Percentiles rank a stretch among this genome's conserved stretches.
Evolutionary conservation across 2,329 filamentous ascomycete genomes (phyloP).

Genomic region (Leptographium lundbergii): DNA sequence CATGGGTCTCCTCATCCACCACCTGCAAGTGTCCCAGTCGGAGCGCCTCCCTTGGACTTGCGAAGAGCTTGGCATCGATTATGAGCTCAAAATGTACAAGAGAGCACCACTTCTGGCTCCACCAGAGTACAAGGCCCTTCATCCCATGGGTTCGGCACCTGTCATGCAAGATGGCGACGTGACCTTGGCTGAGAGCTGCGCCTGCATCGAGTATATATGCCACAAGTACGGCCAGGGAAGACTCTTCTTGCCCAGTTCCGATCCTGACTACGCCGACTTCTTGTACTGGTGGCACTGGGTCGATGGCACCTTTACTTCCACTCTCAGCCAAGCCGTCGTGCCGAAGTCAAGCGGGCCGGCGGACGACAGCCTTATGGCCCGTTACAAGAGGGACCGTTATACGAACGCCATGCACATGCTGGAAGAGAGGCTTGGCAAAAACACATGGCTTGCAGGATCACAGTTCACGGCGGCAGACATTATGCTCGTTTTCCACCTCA

Average conservation of each 20-base stretch:
- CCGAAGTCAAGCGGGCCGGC: slow-evolving; percentile 6
- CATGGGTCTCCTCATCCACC: slow-evolving; percentile 29
- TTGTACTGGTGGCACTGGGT: slow-evolving; percentile 53
- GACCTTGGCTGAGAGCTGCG: slow-evolving; percentile 45
- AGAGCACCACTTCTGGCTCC: slow-evolving; percentile 22
- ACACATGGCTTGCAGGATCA: slow-evolving; percentile 44
- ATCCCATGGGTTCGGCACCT: slow-evolving; percentile 43
- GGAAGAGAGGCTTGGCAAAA: slow-evolving; percentile 33
- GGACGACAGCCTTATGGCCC: neutral
- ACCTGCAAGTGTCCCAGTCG: slow-evolving; percentile 46
- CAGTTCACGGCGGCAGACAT: slow-evolving; percentile 54
- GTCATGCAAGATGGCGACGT: slow-evolving; percentile 44
- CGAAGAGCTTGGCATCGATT: slow-evolving; percentile 48
- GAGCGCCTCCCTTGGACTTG: slow-evolving; percentile 53
- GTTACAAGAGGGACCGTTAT: slow-evolving; percentile 17
- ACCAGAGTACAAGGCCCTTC: slow-evolving; percentile 26
- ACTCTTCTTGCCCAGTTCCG: slow-evolving; percentile 30
- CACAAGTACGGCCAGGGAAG: slow-evolving; percentile 36
- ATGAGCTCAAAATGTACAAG: slow-evolving; percentile 22
- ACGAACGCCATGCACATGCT: slow-evolving; percentile 27
- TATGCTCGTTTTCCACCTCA: slow-evolving; percentile 48
- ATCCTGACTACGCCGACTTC: slow-evolving; percentile 44
- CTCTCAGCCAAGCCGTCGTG: slow-evolving; percentile 23
- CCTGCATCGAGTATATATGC: slow-evolving; percentile 50
- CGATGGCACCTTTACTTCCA: slow-evolving; percentile 30